Conservation (phyloP, 1,284 basidiomycete genomes). For the Irpex sp. region DNA sequence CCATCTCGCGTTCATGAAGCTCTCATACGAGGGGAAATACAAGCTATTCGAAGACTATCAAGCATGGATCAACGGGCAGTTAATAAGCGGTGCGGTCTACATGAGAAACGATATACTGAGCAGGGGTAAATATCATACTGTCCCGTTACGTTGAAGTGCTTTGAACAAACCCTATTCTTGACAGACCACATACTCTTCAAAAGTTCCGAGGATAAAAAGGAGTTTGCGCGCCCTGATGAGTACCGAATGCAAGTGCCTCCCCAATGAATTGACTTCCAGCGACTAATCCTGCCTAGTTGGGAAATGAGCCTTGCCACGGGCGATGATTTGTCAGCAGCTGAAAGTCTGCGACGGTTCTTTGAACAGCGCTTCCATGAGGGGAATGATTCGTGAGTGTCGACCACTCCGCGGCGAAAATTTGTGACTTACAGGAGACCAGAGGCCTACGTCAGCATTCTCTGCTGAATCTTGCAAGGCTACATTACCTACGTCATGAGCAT, state of each 20-base stretch:
- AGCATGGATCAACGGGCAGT: constrained; percentile 54
- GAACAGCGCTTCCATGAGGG: constrained; percentile 78
- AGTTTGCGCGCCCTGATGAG: constrained; percentile 57
- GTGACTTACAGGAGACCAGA: constrained; percentile 32
- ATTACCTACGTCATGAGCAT: constrained; percentile 66
- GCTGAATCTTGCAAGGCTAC: constrained; percentile 72
- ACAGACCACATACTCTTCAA: constrained; percentile 59
- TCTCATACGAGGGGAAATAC: constrained; percentile 65
- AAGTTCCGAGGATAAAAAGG: constrained; percentile 60
- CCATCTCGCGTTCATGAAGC: constrained; percentile 66
- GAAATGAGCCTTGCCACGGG: constrained; percentile 58
- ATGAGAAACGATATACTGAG: constrained; percentile 56
- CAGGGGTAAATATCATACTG: constrained; percentile 34
- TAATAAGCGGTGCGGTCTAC: constrained; percentile 42
- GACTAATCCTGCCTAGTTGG: constrained; percentile 42
- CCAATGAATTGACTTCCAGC: neutral
- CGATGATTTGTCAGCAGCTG: constrained; percentile 64
- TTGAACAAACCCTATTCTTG: neutral
- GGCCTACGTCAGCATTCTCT: constrained; percentile 75
- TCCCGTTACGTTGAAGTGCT: neutral
- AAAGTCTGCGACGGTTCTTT: constrained; percentile 72
- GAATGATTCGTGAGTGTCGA: constrained; percentile 64
- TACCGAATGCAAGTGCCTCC: constrained; percentile 53
- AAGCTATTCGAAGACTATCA: constrained; percentile 62
- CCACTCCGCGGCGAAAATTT: neutral